Evolutionary conservation across 176 grass and related monocot species (phyloP).

Genomic region (Avena sativa): DNA sequence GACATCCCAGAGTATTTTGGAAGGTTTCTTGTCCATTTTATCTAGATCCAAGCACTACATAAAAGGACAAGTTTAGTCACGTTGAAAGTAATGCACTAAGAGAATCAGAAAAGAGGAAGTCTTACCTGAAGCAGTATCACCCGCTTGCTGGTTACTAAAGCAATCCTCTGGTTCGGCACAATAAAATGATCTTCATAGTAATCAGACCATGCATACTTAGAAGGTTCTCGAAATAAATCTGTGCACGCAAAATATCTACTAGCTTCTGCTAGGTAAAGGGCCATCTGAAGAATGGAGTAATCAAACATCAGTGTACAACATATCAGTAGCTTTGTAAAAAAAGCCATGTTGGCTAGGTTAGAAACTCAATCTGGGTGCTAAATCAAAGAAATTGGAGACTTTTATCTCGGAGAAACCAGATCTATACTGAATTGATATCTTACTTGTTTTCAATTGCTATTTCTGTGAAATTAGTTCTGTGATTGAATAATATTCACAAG

Average conservation of each 20-base stretch:
- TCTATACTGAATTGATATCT: not conserved
- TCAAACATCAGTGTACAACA: constrained; percentile 40
- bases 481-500: not conserved
- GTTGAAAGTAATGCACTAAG: constrained; percentile 7
- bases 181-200: constrained; percentile 93
- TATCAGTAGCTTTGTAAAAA: constrained; percentile 20
- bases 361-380: not conserved
- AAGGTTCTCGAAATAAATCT: constrained; percentile 97
- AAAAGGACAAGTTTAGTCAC: constrained; percentile 24
- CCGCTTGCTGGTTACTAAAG: constrained; percentile 86
- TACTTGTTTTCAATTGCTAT: not conserved
- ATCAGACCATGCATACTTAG: constrained; percentile 99
- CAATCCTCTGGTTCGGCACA: constrained; percentile 75
- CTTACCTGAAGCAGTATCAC: constrained; percentile 92
- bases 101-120: constrained; percentile 38
- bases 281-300: constrained; percentile 70
- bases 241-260: constrained; percentile 93
- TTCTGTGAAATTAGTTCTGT: not conserved
- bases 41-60: constrained; percentile 79
- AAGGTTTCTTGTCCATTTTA: constrained; percentile 94
- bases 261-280: constrained; percentile 94
- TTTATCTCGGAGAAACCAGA: constrained; percentile 23
- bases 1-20: constrained; percentile 96
- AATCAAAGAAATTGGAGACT: constrained; percentile 21
- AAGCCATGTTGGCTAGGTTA: not conserved